Base-by-base conservation (phyloP, 75 land plant species). In the Larix kaempferi region DNA sequence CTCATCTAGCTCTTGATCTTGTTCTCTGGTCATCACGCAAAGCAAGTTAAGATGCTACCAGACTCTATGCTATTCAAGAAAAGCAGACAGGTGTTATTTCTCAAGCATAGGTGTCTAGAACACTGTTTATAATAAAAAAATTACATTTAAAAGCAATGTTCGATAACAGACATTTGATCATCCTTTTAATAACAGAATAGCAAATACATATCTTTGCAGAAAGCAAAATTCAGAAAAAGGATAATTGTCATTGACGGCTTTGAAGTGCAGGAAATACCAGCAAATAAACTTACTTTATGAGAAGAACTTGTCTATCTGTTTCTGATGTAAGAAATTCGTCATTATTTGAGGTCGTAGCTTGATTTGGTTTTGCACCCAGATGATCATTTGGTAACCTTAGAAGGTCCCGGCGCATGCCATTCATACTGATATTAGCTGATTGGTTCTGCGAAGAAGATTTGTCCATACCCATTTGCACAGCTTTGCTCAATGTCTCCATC, bases 1-100 rank as follows among this genome's bases (percentile, higher is more conserved):
- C 65, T 91, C 97, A 86, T 95, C 98, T 76, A 95, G 73, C 59
- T 95, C 97, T 60, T 95, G 90, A 79, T 95, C 97, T 82, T 95
- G 98, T 78, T 91, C 97, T 86, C 98, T 95, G 74, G 25, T 74
- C 14, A 6, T 8, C n/a, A n/a, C 64, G 14, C 8, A 35, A 74
- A 17, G 8, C 37, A 74, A 3, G 23, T 78, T 25, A 27, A 54
- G 12, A 75, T 8, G 39, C n/a, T 56, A 74, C 39, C 19, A 61
- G 71, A 15, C 1, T n/a, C 27, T 0, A 64, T 75, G n/a, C 76
- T 56, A 15, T 60, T 56, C 58, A 75, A n/a, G 49, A n/a, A 41
- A 39, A 22, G 23, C 35, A 8, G 7, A 29, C 22, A 19, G 12
- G n/a, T 69, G 39, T 44, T 37, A 21, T 37, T 21, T 39, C 37